A percentile compares a stretch with the other conserved stretches of the same genome.
Conservation (phyloP, 164 flowering plant genomes). For the Sedum album region DNA sequence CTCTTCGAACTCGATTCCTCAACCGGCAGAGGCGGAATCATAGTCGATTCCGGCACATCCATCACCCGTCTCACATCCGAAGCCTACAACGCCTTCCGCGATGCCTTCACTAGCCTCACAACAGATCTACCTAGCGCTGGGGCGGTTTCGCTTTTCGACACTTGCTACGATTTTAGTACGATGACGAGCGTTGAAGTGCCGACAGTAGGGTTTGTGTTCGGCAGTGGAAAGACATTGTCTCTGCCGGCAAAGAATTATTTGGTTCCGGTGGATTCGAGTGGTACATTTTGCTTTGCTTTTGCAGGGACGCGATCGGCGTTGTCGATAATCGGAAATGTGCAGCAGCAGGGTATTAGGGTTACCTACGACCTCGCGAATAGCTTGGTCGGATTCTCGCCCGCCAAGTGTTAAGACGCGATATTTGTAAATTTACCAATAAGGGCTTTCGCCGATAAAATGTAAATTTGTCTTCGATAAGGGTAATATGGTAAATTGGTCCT, state of each 20-base stretch:
- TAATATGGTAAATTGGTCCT: no score
- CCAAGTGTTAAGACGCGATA: constrained; percentile 22
- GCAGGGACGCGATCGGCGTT: constrained; percentile 42
- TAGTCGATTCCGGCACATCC: constrained; percentile 55
- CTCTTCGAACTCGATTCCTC: constrained; percentile 25
- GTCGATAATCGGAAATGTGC: constrained; percentile 55
- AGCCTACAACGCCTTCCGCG: constrained; percentile 43
- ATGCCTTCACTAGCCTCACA: constrained; percentile 28
- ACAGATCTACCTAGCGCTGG: constrained; percentile 16
- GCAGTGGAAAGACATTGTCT: constrained; percentile 19
- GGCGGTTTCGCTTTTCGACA: constrained; percentile 40
- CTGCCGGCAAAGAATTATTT: constrained; percentile 41
- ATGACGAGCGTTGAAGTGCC: constrained; percentile 30
- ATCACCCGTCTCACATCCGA: constrained; percentile 36
- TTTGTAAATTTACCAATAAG: neutral
- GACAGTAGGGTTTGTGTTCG: constrained; percentile 36
- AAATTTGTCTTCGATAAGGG: no score
- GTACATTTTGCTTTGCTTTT: constrained; percentile 54
- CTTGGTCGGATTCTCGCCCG: constrained; percentile 28
- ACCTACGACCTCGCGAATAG: constrained; percentile 34
- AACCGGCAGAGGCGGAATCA: constrained; percentile 41
- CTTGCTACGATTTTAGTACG: constrained; percentile 44
- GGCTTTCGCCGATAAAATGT: no score
- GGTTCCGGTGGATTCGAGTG: constrained; percentile 43
- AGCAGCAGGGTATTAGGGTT: constrained; percentile 65